Evolutionary conservation across 768 basidiomycete genomes (phyloP).

Genomic region (Leccinum longicurvipes): DNA sequence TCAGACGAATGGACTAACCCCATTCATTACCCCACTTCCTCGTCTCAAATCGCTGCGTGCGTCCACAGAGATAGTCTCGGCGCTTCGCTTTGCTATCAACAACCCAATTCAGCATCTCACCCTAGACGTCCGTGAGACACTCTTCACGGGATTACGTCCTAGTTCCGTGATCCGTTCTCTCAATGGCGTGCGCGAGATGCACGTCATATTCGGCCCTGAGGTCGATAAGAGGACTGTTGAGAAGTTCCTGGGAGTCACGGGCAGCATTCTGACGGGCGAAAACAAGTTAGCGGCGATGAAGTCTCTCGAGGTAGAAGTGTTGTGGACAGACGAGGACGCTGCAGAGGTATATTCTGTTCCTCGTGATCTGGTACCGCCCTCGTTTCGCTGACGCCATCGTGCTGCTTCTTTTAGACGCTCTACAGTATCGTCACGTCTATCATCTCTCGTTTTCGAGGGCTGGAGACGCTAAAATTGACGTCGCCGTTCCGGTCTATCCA

Average conservation of each 20-base stretch:
- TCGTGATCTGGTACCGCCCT: neutral
- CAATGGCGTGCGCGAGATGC: slow-evolving; percentile 28
- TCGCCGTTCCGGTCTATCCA: slow-evolving; percentile 31
- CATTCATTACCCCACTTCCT: slow-evolving; percentile 17
- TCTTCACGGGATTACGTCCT: slow-evolving; percentile 29
- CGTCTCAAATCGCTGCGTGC: slow-evolving; percentile 26
- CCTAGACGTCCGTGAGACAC: slow-evolving; percentile 25
- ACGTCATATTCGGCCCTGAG: slow-evolving; percentile 27
- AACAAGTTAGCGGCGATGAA: slow-evolving; percentile 12
- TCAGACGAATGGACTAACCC: neutral
- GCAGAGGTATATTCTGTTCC: slow-evolving; percentile 20
- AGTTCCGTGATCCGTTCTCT: slow-evolving; percentile 26
- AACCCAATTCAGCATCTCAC: slow-evolving; percentile 21
- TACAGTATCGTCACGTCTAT: slow-evolving; percentile 30
- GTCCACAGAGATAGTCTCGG: slow-evolving; percentile 22
- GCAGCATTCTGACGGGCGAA: slow-evolving; percentile 18
- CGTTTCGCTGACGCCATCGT: neutral
- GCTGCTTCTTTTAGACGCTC: slow-evolving; percentile 15
- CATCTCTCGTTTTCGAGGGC: slow-evolving; percentile 31
- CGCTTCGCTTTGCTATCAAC: slow-evolving; percentile 16
- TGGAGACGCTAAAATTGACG: slow-evolving; percentile 28
- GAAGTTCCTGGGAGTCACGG: slow-evolving; percentile 28
- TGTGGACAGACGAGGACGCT: slow-evolving; percentile 27
- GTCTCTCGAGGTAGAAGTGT: slow-evolving; percentile 28
- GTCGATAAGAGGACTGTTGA: slow-evolving; percentile 34